phyloP scores from a whole-genome alignment of 768 basidiomycete genomes.

The Sarcomyxa edulis region DNA sequence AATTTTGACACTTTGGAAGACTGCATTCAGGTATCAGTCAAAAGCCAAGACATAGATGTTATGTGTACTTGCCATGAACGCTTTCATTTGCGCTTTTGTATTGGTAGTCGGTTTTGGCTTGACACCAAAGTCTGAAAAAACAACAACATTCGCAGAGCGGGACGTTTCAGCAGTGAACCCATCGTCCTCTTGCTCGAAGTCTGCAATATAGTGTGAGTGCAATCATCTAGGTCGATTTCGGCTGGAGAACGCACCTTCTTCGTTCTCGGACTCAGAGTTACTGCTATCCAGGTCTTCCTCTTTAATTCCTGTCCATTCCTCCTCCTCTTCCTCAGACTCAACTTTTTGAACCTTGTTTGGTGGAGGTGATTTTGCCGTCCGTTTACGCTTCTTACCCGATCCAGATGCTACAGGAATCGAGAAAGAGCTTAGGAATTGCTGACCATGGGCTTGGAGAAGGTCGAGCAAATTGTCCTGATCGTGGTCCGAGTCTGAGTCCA shows the following conservation, averaged over 20 bases:
- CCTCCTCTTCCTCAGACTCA: constrained; percentile 19
- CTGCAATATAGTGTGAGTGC: too few species aligned
- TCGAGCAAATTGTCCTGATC: constrained; percentile 30
- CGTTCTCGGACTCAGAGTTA: constrained; percentile 12
- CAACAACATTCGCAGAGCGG: constrained; percentile 40
- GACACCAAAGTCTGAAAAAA: constrained; percentile 41
- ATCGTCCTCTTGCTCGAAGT: constrained; percentile 41
- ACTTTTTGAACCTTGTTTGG: constrained; percentile 7
- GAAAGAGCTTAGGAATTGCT: constrained; percentile 42
- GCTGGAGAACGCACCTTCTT: constrained; percentile 10
- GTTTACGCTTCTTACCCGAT: constrained; percentile 5
- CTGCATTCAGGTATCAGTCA: constrained; percentile 29
- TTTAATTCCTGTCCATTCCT: constrained; percentile 37
- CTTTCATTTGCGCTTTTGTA: constrained; percentile 44
- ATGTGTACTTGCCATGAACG: constrained; percentile 65
- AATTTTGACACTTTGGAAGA: constrained; percentile 75
- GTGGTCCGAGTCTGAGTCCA: constrained; percentile 18
- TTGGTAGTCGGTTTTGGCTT: constrained; percentile 11
- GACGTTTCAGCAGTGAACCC: constrained; percentile 31
- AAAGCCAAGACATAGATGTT: neutral
- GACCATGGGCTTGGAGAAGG: constrained; percentile 41
- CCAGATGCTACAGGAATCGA: constrained; percentile 14
- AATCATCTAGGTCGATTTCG: constrained; percentile 2
- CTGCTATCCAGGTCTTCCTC: constrained; percentile 6
- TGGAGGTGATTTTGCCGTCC: constrained; percentile 18